Evolutionary conservation across 2,329 filamentous ascomycete species (phyloP), one percentile per base, ranked within the genome.

Genomic region (Monilinia vaccinii-corymbosi): DNA sequence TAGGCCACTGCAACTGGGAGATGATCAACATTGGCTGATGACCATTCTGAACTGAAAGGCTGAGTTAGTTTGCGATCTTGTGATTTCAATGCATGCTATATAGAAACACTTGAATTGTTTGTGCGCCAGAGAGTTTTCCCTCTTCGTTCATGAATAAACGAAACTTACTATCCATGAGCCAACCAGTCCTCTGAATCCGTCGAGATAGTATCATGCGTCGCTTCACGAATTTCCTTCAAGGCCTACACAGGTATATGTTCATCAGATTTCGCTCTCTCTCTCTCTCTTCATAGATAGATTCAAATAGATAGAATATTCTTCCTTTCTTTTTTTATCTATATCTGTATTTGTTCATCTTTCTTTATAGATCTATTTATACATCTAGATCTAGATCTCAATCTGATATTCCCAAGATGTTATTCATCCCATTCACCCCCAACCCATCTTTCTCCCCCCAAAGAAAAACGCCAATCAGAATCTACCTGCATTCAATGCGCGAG

Each of bases 1-100:
- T 86, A 87, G 1, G 81, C 82, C 38, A 87, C 84, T 1, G 84
- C 84, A 9, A 86, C 82, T 0, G 84, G 84, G 16, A 86, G 75
- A 2, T 74, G 75, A 31, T 85, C 80, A 0, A 81, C 79, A 68
- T 87, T 86, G 21, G 76, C 77, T 0, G 82, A 80, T 2, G 83
- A 86, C 84, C 84, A 87, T 67, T 84, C 82, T 3, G 84, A 87
- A 71, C 56, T 58, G 11, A 11, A 36, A 21, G 23, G 7, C 2
- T 11, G 8, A 14, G 28, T 58, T 34, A 58, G 53, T 47, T 40
- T 18, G 18, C 10, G 21, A 40, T 51, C 16, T 28, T 9, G 4
- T 53, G 2, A 23, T 31, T 42, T 44, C 7, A 8, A 21, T 14
- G 9, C 2, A 16, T n/a, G 11, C 2, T n/a, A 42, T 42, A 23